phyloP scores from a whole-genome alignment of 495 filamentous ascomycete genomes.

The Penicillium tannophilum region DNA sequence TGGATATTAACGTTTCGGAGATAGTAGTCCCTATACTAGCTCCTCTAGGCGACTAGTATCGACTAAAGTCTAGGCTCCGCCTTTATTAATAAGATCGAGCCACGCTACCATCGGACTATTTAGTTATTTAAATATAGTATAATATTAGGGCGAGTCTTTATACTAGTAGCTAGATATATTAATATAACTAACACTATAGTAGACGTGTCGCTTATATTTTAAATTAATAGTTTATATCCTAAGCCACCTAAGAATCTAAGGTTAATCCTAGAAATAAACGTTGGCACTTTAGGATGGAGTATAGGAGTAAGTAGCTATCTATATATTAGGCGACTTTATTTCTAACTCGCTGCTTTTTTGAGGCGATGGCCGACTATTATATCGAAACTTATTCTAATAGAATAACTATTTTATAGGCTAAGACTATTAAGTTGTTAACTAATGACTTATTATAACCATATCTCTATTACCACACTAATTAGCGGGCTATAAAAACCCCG shows the following conservation, averaged over 20 bases:
- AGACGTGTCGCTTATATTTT: background rate
- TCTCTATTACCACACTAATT: too few species aligned
- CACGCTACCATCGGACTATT: background rate
- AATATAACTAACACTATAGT: background rate
- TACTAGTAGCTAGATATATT: background rate
- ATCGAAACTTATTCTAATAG: background rate
- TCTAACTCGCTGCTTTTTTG: background rate
- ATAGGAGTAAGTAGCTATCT: too few species aligned
- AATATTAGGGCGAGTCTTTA: background rate
- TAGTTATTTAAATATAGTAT: background rate
- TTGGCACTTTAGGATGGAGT: background rate
- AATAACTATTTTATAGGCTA: background rate
- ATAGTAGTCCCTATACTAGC: background rate
- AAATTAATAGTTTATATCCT: background rate
- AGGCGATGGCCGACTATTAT: background rate
- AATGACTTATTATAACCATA: too few species aligned
- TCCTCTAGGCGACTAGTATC: slow-evolving; percentile 3
- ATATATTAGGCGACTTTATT: background rate
- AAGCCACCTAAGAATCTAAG: background rate
- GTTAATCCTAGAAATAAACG: background rate
- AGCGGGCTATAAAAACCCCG: too few species aligned
- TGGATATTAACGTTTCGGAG: slow-evolving; percentile 2
- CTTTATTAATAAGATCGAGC: slow-evolving; percentile 3
- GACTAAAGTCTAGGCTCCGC: background rate
- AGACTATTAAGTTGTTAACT: too few species aligned